Percentiles rank a stretch among this genome's conserved stretches.
phyloP scores from a whole-genome alignment of 73 alveolate genomes.

The Symbiodinium pilosum region DNA sequence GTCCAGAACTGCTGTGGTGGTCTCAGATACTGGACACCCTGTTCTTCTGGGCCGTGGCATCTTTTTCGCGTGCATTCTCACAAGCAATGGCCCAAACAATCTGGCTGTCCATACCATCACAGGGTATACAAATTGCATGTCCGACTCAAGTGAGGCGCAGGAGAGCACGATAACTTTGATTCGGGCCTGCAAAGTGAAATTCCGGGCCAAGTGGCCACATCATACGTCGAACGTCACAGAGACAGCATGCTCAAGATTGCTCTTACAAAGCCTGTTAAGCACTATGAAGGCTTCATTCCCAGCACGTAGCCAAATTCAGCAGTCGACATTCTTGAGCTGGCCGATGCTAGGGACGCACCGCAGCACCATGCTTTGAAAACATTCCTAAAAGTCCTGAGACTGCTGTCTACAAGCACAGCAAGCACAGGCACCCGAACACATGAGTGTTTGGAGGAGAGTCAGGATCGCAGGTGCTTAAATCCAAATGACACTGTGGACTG shows the following conservation, averaged over 20 bases:
- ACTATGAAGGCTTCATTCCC: not conserved
- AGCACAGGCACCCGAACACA: not conserved
- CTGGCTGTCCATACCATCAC: too few relatives aligned
- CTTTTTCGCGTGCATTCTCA: too few relatives aligned
- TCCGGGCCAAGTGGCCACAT: not conserved
- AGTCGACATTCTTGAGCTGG: not conserved
- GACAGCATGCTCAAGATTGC: not conserved
- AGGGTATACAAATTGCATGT: too few relatives aligned
- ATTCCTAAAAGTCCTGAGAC: not conserved
- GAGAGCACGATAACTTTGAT: too few relatives aligned
- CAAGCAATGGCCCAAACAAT: too few relatives aligned
- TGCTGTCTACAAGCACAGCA: not conserved
- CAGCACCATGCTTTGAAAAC: not conserved
- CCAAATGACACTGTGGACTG: not conserved
- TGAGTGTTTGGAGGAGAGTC: not conserved
- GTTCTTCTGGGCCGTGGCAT: too few relatives aligned
- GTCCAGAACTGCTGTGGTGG: too few relatives aligned
- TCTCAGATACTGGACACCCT: too few relatives aligned
- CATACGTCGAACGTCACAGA: not conserved
- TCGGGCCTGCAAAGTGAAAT: not conserved
- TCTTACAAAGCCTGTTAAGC: not conserved
- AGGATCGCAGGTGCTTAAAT: not conserved
- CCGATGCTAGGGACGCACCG: not conserved
- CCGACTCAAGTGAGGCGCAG: too few relatives aligned
- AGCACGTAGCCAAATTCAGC: not conserved